Percentiles rank a stretch among this genome's conserved stretches.
Evolutionary conservation across 2,329 filamentous ascomycete genomes (phyloP).

Genomic region (Penicillium carneum): DNA sequence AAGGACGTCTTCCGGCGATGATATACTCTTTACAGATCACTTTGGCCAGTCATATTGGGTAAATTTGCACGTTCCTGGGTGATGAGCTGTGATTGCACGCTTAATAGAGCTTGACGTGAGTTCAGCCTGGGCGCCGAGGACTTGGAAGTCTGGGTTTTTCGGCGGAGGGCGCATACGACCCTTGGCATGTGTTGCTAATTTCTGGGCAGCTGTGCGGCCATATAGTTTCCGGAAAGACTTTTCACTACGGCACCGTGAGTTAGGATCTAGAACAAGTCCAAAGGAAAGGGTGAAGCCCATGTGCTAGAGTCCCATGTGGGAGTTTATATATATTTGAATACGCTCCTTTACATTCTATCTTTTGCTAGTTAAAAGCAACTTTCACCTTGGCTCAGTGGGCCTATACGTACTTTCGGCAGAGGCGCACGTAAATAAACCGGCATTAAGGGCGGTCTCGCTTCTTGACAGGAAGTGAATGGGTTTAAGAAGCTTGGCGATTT

Average conservation of each 20-base stretch:
- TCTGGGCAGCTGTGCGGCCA: neutral
- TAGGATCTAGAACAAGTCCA: constrained; percentile 33
- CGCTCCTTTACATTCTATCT: constrained; percentile 1
- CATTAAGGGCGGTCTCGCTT: neutral
- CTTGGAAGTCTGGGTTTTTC: constrained; percentile 17
- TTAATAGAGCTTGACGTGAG: constrained; percentile 11
- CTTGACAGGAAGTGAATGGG: constrained; percentile 14
- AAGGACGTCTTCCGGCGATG: constrained; percentile 5
- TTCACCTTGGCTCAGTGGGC: neutral
- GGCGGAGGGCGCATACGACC: constrained; percentile 11
- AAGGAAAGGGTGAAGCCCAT: constrained; percentile 14
- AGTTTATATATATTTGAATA: too few relatives aligned
- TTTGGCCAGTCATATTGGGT: neutral
- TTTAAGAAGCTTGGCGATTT: constrained; percentile 16
- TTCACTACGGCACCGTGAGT: constrained; percentile 7
- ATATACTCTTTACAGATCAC: neutral
- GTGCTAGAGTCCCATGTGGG: neutral
- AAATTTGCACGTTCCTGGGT: constrained; percentile 11
- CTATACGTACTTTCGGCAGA: neutral
- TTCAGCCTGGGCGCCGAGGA: constrained; percentile 13
- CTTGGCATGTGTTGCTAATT: constrained; percentile 10
- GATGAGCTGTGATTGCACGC: constrained; percentile 14
- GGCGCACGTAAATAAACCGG: neutral
- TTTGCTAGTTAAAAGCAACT: constrained; percentile 10
- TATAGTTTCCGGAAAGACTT: neutral